phyloP scores from a whole-genome alignment of 1,284 basidiomycete species.

The Coriolopsis trogii region DNA sequence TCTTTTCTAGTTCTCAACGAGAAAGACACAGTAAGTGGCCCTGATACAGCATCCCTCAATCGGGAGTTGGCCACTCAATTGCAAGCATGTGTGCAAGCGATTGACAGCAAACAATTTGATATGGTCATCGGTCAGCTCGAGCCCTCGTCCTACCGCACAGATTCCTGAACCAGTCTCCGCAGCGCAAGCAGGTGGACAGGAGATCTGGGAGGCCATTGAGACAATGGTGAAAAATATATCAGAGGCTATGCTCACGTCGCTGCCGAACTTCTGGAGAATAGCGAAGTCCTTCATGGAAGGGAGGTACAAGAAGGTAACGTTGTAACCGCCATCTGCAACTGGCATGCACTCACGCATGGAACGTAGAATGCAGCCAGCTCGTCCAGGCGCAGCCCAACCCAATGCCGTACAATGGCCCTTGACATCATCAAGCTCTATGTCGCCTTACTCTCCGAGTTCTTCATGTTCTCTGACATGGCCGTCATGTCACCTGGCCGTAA shows the following conservation, averaged over 20 bases:
- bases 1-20: constrained; percentile 44
- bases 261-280: constrained; percentile 95
- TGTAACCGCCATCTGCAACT: background rate
- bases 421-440: constrained; percentile 92
- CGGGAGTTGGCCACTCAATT: constrained; percentile 55
- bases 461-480: constrained; percentile 81
- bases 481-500: constrained; percentile 50
- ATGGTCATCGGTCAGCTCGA: constrained; percentile 53
- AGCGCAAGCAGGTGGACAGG: constrained; percentile 55
- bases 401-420: constrained; percentile 89
- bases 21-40: constrained; percentile 39
- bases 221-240: constrained; percentile 74
- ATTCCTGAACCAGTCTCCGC: background rate
- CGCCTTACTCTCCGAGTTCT: constrained; percentile 86
- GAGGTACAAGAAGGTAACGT: constrained; percentile 79
- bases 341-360: background rate
- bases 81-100: constrained; percentile 54
- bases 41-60: constrained; percentile 43
- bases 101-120: constrained; percentile 71
- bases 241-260: constrained; percentile 67
- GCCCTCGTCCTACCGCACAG: background rate
- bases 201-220: constrained; percentile 83
- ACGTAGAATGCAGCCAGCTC: constrained; percentile 30
- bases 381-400: constrained; percentile 74
- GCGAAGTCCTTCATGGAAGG: constrained; percentile 91